Conservation (phyloP, 208 protist genomes). For the Leishmania turanica region DNA sequence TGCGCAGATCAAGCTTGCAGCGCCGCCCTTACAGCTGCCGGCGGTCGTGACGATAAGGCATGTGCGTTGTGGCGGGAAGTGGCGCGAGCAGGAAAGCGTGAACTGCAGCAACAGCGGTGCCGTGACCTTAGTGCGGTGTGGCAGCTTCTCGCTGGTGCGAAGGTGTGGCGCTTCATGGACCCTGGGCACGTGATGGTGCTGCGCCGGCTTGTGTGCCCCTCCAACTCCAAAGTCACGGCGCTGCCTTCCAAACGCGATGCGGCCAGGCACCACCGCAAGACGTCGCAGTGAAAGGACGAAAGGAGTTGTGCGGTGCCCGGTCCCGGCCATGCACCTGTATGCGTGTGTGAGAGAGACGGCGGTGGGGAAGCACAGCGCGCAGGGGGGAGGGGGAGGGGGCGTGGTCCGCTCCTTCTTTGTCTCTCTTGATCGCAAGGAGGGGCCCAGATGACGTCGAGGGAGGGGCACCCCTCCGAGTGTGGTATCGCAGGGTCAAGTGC, state of each 20-base stretch:
- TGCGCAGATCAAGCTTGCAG: not conserved
- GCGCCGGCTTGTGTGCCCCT: slow-evolving; percentile 16
- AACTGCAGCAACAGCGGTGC: slow-evolving; percentile 11
- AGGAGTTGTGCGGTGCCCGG: not conserved
- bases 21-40: not conserved
- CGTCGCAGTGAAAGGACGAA: not conserved
- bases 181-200: slow-evolving; percentile 21
- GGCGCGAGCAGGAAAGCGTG: slow-evolving; percentile 5
- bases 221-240: not conserved
- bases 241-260: slow-evolving; percentile 23
- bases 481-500: not conserved
- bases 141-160: slow-evolving; percentile 9
- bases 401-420: too few relatives aligned
- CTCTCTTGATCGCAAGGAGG: too few relatives aligned
- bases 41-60: not conserved
- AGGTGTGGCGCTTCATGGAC: slow-evolving; percentile 18
- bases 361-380: not conserved
- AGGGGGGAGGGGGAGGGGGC: not conserved
- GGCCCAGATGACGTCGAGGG: not conserved
- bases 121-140: slow-evolving; percentile 21
- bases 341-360: not conserved
- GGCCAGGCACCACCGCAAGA: not conserved
- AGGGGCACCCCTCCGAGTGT: not conserved
- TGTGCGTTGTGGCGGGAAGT: slow-evolving; percentile 8
- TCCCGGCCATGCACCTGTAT: not conserved